These are phyloP conservation scores for Apiosordaria backusii DNA, from an alignment of 495 filamentous ascomycete genomes.

Conservation along the genomic window DNA sequence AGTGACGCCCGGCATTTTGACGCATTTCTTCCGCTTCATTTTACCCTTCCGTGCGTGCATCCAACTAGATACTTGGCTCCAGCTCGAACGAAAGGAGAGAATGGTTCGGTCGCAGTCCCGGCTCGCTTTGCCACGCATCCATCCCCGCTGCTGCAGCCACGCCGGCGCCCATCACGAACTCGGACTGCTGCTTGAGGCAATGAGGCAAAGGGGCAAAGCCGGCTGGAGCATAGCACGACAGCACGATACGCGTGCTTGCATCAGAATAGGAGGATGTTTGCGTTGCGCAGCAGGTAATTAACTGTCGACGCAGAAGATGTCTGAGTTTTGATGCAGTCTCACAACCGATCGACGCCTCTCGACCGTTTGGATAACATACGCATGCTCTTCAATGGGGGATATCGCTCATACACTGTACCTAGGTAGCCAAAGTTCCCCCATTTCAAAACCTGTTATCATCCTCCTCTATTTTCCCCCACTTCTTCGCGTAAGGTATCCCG, in stretches of 20 bases:
- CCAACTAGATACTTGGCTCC: neutral
- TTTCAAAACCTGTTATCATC: neutral
- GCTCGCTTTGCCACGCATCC: neutral
- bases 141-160: neutral
- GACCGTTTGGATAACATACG: neutral
- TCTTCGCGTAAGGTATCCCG: neutral
- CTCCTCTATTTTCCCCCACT: neutral
- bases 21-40: neutral
- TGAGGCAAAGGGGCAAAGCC: neutral
- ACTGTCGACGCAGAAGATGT: neutral
- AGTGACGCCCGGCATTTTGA: neutral
- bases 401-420: neutral
- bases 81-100: neutral
- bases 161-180: neutral
- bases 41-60: neutral
- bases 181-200: neutral
- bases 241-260: neutral
- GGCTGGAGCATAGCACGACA: neutral
- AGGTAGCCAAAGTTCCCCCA: neutral
- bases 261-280: neutral
- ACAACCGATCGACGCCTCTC: neutral
- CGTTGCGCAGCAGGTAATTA: neutral
- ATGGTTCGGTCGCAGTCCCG: neutral
- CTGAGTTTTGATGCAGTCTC: neutral
- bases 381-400: too few species aligned